Conservation (phyloP, 2,329 filamentous ascomycete species). For the Diplodia corticola region DNA sequence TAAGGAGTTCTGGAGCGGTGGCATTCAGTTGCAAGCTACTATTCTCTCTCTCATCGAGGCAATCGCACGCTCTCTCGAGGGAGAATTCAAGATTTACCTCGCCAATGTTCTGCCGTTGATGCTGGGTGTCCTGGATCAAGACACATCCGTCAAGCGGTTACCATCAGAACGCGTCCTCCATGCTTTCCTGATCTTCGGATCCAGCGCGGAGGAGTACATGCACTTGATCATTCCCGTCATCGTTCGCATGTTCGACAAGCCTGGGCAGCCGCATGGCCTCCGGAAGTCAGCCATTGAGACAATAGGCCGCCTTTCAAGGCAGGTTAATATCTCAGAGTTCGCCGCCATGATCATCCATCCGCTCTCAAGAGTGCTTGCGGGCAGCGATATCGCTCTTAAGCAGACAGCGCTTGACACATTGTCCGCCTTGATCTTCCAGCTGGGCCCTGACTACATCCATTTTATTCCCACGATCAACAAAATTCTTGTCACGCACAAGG, state of each 20-base stretch:
- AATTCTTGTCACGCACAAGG: constrained; percentile 71
- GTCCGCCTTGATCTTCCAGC: constrained; percentile 91
- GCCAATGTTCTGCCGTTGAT: constrained; percentile 87
- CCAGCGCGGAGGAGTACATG: constrained; percentile 98
- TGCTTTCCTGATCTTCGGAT: constrained; percentile 92
- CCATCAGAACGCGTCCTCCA: constrained; percentile 90
- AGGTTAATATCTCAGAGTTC: constrained; percentile 97
- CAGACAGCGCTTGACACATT: constrained; percentile 88
- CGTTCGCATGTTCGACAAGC: constrained; percentile 89
- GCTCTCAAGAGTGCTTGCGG: constrained; percentile 76
- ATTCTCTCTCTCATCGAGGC: constrained; percentile 91
- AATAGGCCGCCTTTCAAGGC: constrained; percentile 87
- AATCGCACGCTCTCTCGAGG: constrained; percentile 88
- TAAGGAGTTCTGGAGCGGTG: constrained; percentile 85
- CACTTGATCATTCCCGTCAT: constrained; percentile 96
- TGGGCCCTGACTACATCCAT: constrained; percentile 92
- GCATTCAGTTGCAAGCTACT: constrained; percentile 79
- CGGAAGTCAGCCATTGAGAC: constrained; percentile 91
- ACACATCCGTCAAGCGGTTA: constrained; percentile 70
- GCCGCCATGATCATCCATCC: constrained; percentile 96
- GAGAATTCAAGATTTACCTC: constrained; percentile 96
- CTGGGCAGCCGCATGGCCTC: constrained; percentile 74
- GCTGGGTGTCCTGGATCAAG: constrained; percentile 89
- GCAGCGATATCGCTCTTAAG: constrained; percentile 70
- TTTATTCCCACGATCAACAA: constrained; percentile 95